Evolutionary conservation across 202 grass and related monocot genomes (phyloP), one percentile per base, ranked within the genome.

Genomic region (Zizania palustris): DNA sequence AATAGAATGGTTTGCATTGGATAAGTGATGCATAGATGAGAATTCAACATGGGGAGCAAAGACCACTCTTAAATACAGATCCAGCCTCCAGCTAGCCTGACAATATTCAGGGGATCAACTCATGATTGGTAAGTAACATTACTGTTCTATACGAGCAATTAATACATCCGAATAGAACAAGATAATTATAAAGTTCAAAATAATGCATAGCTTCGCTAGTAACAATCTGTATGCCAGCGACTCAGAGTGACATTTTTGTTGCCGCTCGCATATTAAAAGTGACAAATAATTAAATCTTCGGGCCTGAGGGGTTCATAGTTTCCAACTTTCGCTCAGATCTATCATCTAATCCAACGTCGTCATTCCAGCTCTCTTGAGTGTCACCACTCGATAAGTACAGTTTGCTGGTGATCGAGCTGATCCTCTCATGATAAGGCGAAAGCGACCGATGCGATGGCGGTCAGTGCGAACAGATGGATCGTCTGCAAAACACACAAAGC

Each of bases 361-460:
- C 42, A 53, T 9, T 60, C 15, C 35, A 35, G 60, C 18, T 77
- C 18, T 77, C 43, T 35, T 21, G 15, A 60, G 60, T 7, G 16
- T 13, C 41, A 35, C 14, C 28, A 65, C 41, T 40, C 33, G 3
- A 60, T 79, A 54, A 54, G 51, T 54, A 6, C 60, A 10, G 68
- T 53, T 53, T 65, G 53, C 54, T 72, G 78, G 81, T 66, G 45
- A n/a, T n/a, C n/a, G n/a, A 73, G 53, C 54, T 72, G 78, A 84
- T 66, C 40, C 78, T 85, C 38, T 89, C 80, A 91, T 59, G 84
- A 76, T 46, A 97, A 71, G 69, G 81, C 45, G 45, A 90, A 83
- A 59, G 79, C 71, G 63, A 64, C 74, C 16, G 38, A 64, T 21
- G 60, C 75, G 5, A 93, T 11, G 43, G 64, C 15, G 7, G 82